Percentiles rank a stretch among this genome's conserved stretches.
Evolutionary conservation across 192 early-diverging fungal genomes (phyloP).

Genomic region (Coemansia sp.): DNA sequence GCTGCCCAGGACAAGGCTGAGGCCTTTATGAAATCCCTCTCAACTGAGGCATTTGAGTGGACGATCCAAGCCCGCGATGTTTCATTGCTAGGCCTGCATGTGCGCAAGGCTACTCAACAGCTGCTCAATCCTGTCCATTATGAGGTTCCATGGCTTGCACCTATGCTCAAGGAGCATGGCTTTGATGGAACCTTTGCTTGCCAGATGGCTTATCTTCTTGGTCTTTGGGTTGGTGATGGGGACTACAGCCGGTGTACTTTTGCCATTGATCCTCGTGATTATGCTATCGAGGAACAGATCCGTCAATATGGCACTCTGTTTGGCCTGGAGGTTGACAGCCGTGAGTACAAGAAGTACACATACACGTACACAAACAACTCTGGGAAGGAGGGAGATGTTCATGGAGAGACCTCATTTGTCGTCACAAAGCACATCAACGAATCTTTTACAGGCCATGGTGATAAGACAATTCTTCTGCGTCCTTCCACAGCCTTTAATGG

Average conservation of each 20-base stretch:
- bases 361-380: too few species aligned
- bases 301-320: background rate
- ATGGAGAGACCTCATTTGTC: too few species aligned
- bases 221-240: background rate
- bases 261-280: slow-evolving; percentile 8
- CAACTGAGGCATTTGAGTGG: slow-evolving; percentile 31
- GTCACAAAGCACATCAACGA: too few species aligned
- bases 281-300: slow-evolving; percentile 18
- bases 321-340: background rate
- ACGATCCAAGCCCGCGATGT: slow-evolving; percentile 45
- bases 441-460: too few species aligned
- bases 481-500: background rate
- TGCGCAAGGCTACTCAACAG: slow-evolving; percentile 37
- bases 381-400: too few species aligned
- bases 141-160: slow-evolving; percentile 17
- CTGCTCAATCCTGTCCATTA: slow-evolving; percentile 25
- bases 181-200: background rate
- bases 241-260: background rate
- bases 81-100: slow-evolving; percentile 13
- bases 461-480: background rate
- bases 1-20: background rate
- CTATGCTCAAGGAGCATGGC: background rate
- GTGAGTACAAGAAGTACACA: background rate
- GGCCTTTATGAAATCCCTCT: background rate
- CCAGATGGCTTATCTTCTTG: background rate